Conservation (phyloP, 2,329 filamentous ascomycete species). For the Xylariaceae sp. region DNA sequence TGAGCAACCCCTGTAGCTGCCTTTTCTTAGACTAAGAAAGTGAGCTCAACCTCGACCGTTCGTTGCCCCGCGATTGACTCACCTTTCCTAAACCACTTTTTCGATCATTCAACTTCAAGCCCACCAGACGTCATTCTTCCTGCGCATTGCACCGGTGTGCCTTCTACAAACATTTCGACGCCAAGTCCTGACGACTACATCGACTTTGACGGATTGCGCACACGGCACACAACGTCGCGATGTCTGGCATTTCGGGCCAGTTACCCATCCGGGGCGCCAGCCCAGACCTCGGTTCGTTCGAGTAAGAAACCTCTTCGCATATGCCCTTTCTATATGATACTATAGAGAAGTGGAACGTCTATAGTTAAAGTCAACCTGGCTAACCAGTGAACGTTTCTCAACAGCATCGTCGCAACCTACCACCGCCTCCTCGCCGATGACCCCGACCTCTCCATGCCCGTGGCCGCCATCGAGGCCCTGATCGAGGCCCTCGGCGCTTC, state of each 20-base stretch:
- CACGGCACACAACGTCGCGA: constrained; percentile 22
- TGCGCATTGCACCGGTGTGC: not conserved
- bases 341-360: not conserved
- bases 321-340: not conserved
- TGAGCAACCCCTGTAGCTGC: not conserved
- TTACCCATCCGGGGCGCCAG: constrained; percentile 26
- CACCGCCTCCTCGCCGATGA: constrained; percentile 56
- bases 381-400: not conserved
- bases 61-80: not conserved
- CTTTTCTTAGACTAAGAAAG: not conserved
- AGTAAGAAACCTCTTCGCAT: constrained; percentile 19
- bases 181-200: not conserved
- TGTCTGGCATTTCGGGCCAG: constrained; percentile 16
- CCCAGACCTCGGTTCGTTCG: constrained; percentile 29
- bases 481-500: constrained; percentile 79
- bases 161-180: not conserved
- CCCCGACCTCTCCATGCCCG: constrained; percentile 86
- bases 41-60: not conserved
- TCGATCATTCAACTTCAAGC: not conserved
- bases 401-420: constrained; percentile 53
- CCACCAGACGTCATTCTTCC: not conserved
- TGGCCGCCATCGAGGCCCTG: constrained; percentile 87
- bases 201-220: not conserved
- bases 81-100: not conserved
- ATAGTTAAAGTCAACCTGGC: not conserved